Conservation (phyloP, 2,329 filamentous ascomycete species). For the Cladophialophora yegresii region DNA sequence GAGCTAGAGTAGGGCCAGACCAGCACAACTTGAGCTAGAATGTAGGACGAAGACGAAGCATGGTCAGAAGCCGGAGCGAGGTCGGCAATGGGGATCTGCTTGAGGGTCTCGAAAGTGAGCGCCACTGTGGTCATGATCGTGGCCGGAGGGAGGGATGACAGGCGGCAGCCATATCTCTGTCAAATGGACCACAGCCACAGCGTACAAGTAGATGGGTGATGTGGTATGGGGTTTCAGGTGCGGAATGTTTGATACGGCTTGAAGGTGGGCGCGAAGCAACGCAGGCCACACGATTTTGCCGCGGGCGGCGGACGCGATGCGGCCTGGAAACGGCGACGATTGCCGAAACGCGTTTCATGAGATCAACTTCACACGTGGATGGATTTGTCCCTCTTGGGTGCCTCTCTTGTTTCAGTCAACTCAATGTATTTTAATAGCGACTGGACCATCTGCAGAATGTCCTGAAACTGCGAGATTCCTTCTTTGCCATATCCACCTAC, state of each 20-base stretch:
- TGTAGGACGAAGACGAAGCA: constrained; percentile 37
- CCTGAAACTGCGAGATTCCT: constrained; percentile 1
- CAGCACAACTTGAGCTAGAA: constrained; percentile 76
- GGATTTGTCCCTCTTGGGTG: neutral
- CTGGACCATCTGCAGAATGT: neutral
- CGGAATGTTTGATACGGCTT: constrained; percentile 11
- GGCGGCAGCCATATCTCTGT: constrained; percentile 23
- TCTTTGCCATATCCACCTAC: constrained; percentile 5
- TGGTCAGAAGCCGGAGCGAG: constrained; percentile 43
- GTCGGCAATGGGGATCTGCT: constrained; percentile 42
- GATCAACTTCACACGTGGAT: neutral
- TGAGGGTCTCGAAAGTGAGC: constrained; percentile 16
- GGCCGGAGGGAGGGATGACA: neutral
- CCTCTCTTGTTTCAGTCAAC: constrained; percentile 6
- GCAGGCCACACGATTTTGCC: constrained; percentile 21
- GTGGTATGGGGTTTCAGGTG: constrained; percentile 12
- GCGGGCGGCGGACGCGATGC: constrained; percentile 19
- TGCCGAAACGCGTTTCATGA: constrained; percentile 22
- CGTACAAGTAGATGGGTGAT: neutral
- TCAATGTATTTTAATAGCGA: constrained; percentile 8
- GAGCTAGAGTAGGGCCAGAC: constrained; percentile 90
- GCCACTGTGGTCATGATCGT: constrained; percentile 28
- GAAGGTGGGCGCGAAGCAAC: constrained; percentile 13
- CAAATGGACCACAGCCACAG: neutral
- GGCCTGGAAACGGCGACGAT: constrained; percentile 16